Evolutionary conservation across 768 basidiomycete genomes (phyloP).

Genomic region (Neoboletus brunneissimus): DNA sequence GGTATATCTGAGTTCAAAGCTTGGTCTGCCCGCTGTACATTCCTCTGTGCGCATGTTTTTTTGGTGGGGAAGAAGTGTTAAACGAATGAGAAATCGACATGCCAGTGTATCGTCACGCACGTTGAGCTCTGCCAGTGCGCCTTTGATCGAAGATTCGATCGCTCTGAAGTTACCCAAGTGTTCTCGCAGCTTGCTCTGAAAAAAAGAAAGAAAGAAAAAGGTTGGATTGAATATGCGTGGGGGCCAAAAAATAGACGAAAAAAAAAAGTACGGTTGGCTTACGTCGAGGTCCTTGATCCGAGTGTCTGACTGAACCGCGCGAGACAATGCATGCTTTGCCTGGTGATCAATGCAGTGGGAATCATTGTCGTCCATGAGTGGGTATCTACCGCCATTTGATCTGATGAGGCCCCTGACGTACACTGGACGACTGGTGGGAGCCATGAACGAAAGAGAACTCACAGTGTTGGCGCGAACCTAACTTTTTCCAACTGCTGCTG

Average conservation of each 20-base stretch:
- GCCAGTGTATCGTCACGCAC: slow-evolving; percentile 34
- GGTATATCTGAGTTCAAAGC: slow-evolving; percentile 60
- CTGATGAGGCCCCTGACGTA: slow-evolving; percentile 14
- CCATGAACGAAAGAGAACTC: not conserved
- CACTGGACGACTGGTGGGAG: not conserved
- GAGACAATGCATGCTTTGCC: slow-evolving; percentile 46
- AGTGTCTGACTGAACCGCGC: slow-evolving; percentile 48
- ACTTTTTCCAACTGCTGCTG: not conserved
- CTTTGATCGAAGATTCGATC: slow-evolving; percentile 66
- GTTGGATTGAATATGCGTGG: not conserved
- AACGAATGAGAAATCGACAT: not conserved
- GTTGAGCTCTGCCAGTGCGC: slow-evolving; percentile 58
- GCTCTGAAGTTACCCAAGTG: slow-evolving; percentile 73
- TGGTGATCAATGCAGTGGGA: slow-evolving; percentile 38
- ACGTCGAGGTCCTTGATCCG: slow-evolving; percentile 66
- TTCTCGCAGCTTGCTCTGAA: slow-evolving; percentile 61
- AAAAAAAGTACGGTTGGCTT: not conserved
- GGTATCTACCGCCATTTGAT: slow-evolving; percentile 2
- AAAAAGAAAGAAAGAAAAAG: not conserved
- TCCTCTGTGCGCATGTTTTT: slow-evolving; percentile 42
- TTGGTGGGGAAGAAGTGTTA: not conserved
- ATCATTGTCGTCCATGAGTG: slow-evolving; percentile 6
- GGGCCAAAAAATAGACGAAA: not conserved
- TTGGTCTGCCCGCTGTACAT: slow-evolving; percentile 55
- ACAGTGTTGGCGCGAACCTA: slow-evolving; percentile 7